These are phyloP conservation scores for Ophiocordyceps camponoti-leonardi DNA, from an alignment of 2,329 filamentous ascomycete genomes.

Conservation along the genomic window DNA sequence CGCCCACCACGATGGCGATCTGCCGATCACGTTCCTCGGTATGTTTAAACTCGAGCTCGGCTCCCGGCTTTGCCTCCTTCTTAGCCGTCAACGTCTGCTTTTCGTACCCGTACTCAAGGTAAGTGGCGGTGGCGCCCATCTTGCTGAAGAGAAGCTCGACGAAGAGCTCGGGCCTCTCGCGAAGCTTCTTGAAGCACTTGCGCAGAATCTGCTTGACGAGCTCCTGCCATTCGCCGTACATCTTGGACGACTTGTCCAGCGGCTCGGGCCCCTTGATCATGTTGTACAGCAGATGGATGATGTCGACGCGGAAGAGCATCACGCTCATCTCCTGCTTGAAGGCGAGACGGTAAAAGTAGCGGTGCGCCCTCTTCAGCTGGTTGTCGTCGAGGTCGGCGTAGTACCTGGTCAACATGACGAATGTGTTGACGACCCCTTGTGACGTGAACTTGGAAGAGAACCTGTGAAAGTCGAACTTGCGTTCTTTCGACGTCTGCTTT, in stretches of 20 bases:
- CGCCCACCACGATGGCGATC: constrained; percentile 63
- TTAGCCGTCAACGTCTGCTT: constrained; percentile 54
- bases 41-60: constrained; percentile 68
- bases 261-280: constrained; percentile 83
- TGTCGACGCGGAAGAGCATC: constrained; percentile 79
- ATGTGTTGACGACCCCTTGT: constrained; percentile 78
- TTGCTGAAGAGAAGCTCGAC: constrained; percentile 95
- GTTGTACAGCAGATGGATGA: constrained; percentile 70
- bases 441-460: constrained; percentile 69
- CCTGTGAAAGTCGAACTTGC: constrained; percentile 83
- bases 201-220: constrained; percentile 70
- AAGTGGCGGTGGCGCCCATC: constrained; percentile 64
- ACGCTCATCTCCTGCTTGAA: constrained; percentile 91
- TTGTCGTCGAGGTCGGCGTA: constrained; percentile 63
- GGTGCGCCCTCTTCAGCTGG: constrained; percentile 81
- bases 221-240: constrained; percentile 82
- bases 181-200: constrained; percentile 66
- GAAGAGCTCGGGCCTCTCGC: constrained; percentile 69
- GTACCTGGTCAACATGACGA: constrained; percentile 60
- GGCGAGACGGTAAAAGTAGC: constrained; percentile 83
- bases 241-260: constrained; percentile 46
- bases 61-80: constrained; percentile 48
- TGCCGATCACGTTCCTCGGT: constrained; percentile 52
- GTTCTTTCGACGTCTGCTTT: constrained; percentile 56
- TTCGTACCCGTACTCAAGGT: constrained; percentile 80